Base-by-base conservation (phyloP, 192 early-diverging fungal genomes). In the Entrophospora sp. region DNA sequence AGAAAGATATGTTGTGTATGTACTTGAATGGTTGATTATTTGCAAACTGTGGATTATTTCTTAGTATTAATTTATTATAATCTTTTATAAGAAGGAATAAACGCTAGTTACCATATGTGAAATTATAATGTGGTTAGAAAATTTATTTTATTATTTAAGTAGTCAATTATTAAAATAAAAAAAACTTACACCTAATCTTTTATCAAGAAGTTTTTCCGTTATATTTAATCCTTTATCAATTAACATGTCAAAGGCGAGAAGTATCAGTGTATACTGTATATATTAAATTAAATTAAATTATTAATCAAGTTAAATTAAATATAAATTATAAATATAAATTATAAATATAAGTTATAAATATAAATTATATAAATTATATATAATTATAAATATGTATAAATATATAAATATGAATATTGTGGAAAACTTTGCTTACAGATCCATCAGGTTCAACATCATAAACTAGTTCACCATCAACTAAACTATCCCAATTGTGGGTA, bases 401-500 rank as follows among this genome's bases (percentile, higher is more conserved):
- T n/a, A n/a, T n/a, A n/a, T n/a, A n/a, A n/a, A n/a, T n/a, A n/a
- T n/a, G n/a, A n/a, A n/a, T n/a, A n/a, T n/a, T n/a, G n/a, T n/a
- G n/a, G n/a, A n/a, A n/a, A n/a, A n/a, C n/a, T n/a, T n/a, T n/a
- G n/a, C 77, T 69, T 36, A 73, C 75, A 16, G 36, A 53, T 22
- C 89, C 86, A 69, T 89, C 81, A 0, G 64, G 55, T 45, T 90
- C 81, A 1, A 56, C 60, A 67, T 95, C 94, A 3, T 88, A 70
- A 9, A 98, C 90, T 44, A 98, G 76, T 73, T 98, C 96, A 1
- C 91, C 93, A 67, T 98, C 94, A 37, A 98, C 77, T 12, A 98
- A 75, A 6, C 93, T 96, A 42, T 81, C 72, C n/a, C n/a, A n/a
- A n/a, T n/a, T n/a, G n/a, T n/a, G n/a, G n/a, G n/a, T n/a, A n/a